Evolutionary conservation across 257 asterid genomes (phyloP).

Genomic region (Paraleonurus japonicus): DNA sequence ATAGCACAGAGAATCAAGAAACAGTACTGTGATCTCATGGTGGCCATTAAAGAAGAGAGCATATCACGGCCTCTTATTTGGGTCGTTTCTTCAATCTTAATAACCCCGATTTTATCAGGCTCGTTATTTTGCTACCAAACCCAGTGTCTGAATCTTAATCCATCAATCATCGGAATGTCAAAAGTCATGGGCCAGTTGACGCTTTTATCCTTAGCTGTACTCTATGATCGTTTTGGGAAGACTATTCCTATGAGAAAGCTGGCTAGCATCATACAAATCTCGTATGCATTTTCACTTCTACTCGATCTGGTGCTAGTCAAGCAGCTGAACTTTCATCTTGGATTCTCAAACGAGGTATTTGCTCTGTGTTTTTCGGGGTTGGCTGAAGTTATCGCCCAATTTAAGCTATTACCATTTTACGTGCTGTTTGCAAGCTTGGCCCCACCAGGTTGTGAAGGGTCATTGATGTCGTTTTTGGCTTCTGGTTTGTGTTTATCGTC

Average conservation of each 20-base stretch:
- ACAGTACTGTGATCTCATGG: constrained; percentile 58
- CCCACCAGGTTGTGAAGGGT: constrained; percentile 80
- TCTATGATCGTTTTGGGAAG: constrained; percentile 60
- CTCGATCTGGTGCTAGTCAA: constrained; percentile 70
- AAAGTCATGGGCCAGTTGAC: constrained; percentile 77
- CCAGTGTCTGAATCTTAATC: constrained; percentile 63
- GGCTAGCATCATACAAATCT: constrained; percentile 42
- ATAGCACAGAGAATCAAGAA: constrained; percentile 41
- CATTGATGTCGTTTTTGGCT: constrained; percentile 71
- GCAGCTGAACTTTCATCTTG: constrained; percentile 55
- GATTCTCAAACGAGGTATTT: constrained; percentile 71
- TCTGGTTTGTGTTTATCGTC: constrained; percentile 73
- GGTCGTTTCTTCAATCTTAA: constrained; percentile 56
- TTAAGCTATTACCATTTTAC: constrained; percentile 75
- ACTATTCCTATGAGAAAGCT: constrained; percentile 54
- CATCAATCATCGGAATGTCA: constrained; percentile 77
- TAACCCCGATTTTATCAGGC: constrained; percentile 69
- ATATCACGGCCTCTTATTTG: constrained; percentile 63
- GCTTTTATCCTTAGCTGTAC: constrained; percentile 56
- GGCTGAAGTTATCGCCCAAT: constrained; percentile 76
- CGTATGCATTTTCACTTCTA: constrained; percentile 66
- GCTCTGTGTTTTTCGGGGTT: constrained; percentile 77
- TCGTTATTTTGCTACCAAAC: constrained; percentile 87
- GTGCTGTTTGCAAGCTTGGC: constrained; percentile 77
- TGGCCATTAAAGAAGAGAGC: constrained; percentile 46